Conservation (phyloP, 1,139 yeast genomes). For the Lodderomyces jiufengensis region DNA sequence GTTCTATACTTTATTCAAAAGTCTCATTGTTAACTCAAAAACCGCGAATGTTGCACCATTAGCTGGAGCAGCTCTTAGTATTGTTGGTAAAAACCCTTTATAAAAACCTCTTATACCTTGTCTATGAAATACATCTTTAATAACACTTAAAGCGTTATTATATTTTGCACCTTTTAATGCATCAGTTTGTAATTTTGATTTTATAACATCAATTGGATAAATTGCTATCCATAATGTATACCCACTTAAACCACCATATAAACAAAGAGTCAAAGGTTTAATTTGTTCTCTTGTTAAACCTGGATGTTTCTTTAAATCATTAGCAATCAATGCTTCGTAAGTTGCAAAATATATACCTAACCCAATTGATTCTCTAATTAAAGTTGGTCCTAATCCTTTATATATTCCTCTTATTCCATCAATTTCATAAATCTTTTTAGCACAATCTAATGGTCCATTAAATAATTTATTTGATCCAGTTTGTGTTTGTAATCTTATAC, state of each 20-base stretch:
- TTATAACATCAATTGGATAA: slow-evolving; percentile 83
- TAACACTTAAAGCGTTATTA: slow-evolving; percentile 52
- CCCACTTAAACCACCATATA: slow-evolving; percentile 84
- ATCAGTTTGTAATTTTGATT: slow-evolving; percentile 85
- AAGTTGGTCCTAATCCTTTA: slow-evolving; percentile 77
- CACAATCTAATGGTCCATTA: slow-evolving; percentile 79
- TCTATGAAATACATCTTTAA: slow-evolving; percentile 46
- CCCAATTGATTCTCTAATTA: slow-evolving; percentile 80
- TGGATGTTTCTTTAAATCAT: slow-evolving; percentile 42
- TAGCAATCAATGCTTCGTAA: slow-evolving; percentile 77
- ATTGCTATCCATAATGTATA: slow-evolving; percentile 77
- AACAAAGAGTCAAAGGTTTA: slow-evolving; percentile 81
- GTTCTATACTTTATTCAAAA: slow-evolving; percentile 14
- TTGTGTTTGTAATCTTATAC: slow-evolving; percentile 88
- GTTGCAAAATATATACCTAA: slow-evolving; percentile 86
- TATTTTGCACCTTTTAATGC: slow-evolving; percentile 49
- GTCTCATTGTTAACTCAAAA: slow-evolving; percentile 81
- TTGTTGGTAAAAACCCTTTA: slow-evolving; percentile 86
- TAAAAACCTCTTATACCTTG: slow-evolving; percentile 75
- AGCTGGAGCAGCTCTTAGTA: slow-evolving; percentile 94
- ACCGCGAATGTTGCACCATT: slow-evolving; percentile 95
- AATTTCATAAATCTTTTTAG: slow-evolving; percentile 50
- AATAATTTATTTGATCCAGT: slow-evolving; percentile 47
- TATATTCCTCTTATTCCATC: slow-evolving; percentile 63
- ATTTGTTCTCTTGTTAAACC: slow-evolving; percentile 57